These are phyloP conservation scores for Euphorbia tirucalli DNA, from an alignment of 345 rosid genomes.

Conservation along the genomic window DNA sequence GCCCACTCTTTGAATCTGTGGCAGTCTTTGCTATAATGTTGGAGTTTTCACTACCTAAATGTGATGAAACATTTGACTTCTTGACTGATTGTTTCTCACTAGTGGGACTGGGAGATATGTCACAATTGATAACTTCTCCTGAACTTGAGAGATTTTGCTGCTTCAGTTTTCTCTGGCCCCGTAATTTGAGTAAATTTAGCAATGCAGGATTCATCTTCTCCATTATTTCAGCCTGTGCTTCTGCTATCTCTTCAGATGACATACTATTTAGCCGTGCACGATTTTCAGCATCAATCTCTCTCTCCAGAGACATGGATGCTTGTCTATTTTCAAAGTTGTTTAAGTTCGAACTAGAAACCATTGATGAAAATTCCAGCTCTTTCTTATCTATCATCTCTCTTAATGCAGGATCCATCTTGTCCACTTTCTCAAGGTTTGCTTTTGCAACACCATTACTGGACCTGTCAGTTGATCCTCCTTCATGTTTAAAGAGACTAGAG, in stretches of 20 bases:
- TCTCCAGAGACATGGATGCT: constrained; percentile 47
- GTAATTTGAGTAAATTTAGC: constrained; percentile 56
- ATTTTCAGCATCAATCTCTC: constrained; percentile 82
- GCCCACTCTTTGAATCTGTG: constrained; percentile 26
- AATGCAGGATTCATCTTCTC: constrained; percentile 75
- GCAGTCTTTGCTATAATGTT: constrained; percentile 27
- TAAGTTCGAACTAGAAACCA: constrained; percentile 30
- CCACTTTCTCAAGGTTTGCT: constrained; percentile 11
- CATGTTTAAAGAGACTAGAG: too few relatives aligned
- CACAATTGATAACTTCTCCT: constrained; percentile 19
- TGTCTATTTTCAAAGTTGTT: constrained; percentile 32
- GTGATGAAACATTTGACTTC: constrained; percentile 30
- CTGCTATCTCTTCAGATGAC: constrained; percentile 70
- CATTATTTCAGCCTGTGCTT: constrained; percentile 80
- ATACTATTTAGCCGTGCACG: constrained; percentile 54
- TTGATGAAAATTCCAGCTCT: constrained; percentile 14
- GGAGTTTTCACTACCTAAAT: constrained; percentile 17
- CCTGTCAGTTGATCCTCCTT: too few relatives aligned
- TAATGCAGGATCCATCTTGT: constrained; percentile 14
- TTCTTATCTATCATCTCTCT: constrained; percentile 13
- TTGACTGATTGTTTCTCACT: constrained; percentile 28
- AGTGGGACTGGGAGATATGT: constrained; percentile 7
- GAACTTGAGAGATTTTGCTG: constrained; percentile 38
- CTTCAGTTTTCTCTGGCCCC: constrained; percentile 57
- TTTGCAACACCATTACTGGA: constrained; percentile 22